These are phyloP conservation scores for Termitomyces sp. DNA, from an alignment of 1,284 basidiomycete species.

Conservation along the genomic window DNA sequence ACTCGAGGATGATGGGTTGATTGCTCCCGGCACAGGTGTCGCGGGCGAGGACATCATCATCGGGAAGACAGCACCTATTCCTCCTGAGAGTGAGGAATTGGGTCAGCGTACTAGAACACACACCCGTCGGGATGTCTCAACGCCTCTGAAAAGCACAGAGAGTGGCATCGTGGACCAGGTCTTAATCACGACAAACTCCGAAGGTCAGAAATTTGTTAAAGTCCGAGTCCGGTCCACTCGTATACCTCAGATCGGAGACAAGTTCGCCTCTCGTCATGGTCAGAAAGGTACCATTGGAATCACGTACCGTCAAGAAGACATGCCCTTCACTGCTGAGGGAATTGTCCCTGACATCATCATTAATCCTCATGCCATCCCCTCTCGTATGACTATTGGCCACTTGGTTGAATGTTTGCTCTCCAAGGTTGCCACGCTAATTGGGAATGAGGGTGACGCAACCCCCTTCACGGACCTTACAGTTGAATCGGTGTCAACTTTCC, in stretches of 20 bases:
- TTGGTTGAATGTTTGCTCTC: constrained; percentile 97
- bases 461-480: constrained; percentile 98
- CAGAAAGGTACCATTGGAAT: constrained; percentile 99
- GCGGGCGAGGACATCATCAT: constrained; percentile 98
- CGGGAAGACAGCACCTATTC: constrained; percentile 97
- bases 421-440: constrained; percentile 94
- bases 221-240: constrained; percentile 94
- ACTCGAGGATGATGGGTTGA: constrained; percentile 92
- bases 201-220: constrained; percentile 98
- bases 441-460: constrained; percentile 96
- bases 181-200: constrained; percentile 91
- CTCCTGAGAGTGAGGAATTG: constrained; percentile 94
- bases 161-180: constrained; percentile 98
- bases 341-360: constrained; percentile 97
- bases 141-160: constrained; percentile 96
- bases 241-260: constrained; percentile 97
- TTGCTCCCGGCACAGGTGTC: constrained; percentile 93
- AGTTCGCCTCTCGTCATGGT: constrained; percentile 98
- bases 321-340: constrained; percentile 98
- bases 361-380: constrained; percentile 99
- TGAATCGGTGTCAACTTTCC: constrained; percentile 84
- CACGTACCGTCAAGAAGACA: constrained; percentile 98
- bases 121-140: constrained; percentile 91
- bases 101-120: constrained; percentile 92
- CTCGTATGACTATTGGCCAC: constrained; percentile 99